Conservation (phyloP, 2,329 filamentous ascomycete species). For the Aspergillus costaricaensis region DNA sequence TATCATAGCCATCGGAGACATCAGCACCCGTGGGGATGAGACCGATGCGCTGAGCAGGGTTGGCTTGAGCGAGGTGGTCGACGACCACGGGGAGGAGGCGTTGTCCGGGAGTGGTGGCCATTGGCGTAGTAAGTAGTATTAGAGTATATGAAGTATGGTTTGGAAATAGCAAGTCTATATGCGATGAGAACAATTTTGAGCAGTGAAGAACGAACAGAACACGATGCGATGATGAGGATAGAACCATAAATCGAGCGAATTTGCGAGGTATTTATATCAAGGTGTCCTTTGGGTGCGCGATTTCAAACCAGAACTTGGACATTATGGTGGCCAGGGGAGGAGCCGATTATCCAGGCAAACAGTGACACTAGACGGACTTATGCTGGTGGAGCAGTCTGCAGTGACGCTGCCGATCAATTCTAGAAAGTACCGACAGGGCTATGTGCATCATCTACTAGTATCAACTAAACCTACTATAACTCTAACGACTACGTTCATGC, state of each 20-base stretch:
- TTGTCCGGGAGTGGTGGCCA: background rate
- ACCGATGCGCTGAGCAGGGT: background rate
- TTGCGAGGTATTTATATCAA: background rate
- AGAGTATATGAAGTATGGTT: background rate
- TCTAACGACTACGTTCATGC: too few species aligned
- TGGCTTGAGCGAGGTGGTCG: constrained; percentile 5
- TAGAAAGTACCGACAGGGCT: background rate
- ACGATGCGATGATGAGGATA: background rate
- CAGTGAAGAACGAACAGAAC: background rate
- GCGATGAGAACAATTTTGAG: background rate
- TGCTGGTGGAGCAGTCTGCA: background rate
- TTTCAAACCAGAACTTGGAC: background rate
- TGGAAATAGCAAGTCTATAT: background rate
- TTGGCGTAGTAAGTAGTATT: background rate
- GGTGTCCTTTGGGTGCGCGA: background rate
- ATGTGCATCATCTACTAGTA: too few species aligned
- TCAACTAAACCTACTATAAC: too few species aligned
- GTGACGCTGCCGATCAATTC: background rate
- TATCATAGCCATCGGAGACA: constrained; percentile 4
- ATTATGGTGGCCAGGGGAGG: background rate
- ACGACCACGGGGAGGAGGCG: background rate
- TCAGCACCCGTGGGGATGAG: constrained; percentile 5
- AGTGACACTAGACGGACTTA: background rate
- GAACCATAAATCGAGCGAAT: background rate
- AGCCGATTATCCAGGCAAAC: background rate